Evolutionary conservation across 1,284 basidiomycete species (phyloP), one percentile per base, ranked within the genome.

Genomic region (Marasmius fiardii): DNA sequence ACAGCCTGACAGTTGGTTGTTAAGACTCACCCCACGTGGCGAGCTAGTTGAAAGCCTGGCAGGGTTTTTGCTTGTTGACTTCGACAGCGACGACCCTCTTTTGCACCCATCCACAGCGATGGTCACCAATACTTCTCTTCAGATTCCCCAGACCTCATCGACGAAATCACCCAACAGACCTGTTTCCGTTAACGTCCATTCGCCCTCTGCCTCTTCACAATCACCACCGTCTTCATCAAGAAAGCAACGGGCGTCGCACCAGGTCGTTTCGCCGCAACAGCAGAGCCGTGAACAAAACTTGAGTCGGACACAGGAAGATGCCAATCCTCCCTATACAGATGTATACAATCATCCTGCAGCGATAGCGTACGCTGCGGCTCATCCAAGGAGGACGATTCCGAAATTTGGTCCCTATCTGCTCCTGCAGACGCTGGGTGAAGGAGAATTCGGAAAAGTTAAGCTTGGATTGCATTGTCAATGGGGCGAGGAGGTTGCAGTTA

Each of bases 381-480:
- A 95, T 66, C 93, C 93, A 3, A 78, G 87, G 53, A 82, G 94
- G 34, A 85, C 86, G 16, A 94, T 95, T 58, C 92, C 95, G 61
- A 93, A 91, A 69, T 96, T 98, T 65, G 95, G 95, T 0, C 93
- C 94, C 2, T 98, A 98, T 71, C 79, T 98, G n/a, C 81, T 98
- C 43, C 76, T 98, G 11, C 94, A 97, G 71, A 98, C 95, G 0
- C 80, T 98, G 11, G 95, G 97, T 45, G 96, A 99, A 72, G 97
- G 97, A 64, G 97, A 99, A 77, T 99, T 99, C 69, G 97, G 96
- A 55, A 99, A 99, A 71, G 96, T 99, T 74, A 99, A 99, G 71
- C 85, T 99, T 24, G 97, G 97, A 8, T 81, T 99, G 47, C 96
- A 99, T 70, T 81, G 80, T 61, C 88, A 93, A 61, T 98, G 92